phyloP scores from a whole-genome alignment of 495 filamentous ascomycete genomes.

The Podospora anserina region DNA sequence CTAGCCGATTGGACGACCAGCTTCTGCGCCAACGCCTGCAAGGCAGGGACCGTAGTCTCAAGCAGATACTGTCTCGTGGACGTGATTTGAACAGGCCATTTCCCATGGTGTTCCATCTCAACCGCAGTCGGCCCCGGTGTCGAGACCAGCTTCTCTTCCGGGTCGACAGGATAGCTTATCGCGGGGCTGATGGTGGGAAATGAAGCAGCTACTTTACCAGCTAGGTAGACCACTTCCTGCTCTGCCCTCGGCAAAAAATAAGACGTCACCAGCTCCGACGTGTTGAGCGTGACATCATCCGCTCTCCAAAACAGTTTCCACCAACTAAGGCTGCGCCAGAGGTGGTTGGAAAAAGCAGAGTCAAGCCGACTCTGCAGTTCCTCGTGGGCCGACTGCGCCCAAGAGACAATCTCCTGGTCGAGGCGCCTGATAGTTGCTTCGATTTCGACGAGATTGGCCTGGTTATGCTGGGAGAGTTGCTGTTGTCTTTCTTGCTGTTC shows the following conservation, averaged over 20 bases:
- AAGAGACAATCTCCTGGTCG: conserved; percentile 56
- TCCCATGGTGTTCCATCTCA: conserved; percentile 2
- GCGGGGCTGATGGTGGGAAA: neutral
- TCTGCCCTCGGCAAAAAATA: conserved; percentile 75
- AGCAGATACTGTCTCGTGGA: conserved; percentile 59
- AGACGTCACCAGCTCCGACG: conserved; percentile 68
- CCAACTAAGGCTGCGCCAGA: conserved; percentile 79
- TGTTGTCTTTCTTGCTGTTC: neutral
- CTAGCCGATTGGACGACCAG: conserved; percentile 72
- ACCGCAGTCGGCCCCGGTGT: neutral
- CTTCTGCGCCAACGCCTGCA: conserved; percentile 78
- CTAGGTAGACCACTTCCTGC: conserved; percentile 69
- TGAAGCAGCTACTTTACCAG: conserved; percentile 65
- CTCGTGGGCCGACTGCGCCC: conserved; percentile 75
- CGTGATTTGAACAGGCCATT: conserved; percentile 51
- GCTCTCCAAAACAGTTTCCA: conserved; percentile 95
- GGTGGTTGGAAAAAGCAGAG: conserved; percentile 61
- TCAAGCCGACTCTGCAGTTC: conserved; percentile 79
- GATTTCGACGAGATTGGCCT: neutral
- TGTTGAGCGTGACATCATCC: conserved; percentile 82
- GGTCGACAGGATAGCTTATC: neutral
- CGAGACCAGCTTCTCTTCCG: neutral
- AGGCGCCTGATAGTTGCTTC: conserved; percentile 44
- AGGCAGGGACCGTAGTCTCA: conserved; percentile 60
- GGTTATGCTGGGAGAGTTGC: neutral